Base-by-base conservation (phyloP, 768 basidiomycete species). In the Rhodotorula graminis region DNA sequence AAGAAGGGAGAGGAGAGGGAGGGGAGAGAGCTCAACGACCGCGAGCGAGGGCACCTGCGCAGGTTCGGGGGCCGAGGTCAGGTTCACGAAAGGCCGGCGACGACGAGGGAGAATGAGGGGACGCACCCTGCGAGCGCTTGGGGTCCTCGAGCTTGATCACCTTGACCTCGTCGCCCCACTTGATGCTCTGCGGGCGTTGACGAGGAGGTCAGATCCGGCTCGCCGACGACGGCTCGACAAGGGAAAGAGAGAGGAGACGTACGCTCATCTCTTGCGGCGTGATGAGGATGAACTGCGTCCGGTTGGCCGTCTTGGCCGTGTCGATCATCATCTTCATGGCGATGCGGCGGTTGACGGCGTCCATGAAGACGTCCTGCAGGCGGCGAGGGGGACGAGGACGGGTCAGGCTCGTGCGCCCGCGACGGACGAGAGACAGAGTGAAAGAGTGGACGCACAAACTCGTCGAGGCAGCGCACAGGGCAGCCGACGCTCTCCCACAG, bases 291-390 rank as follows among this genome's bases (percentile, higher is more conserved):
- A 92, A 95, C 81, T 98, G 95, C 78, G 91, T 93, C 82, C 88
- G 87, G 80, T 92, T 88, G 14, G 89, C 90, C 16, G 87, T 85
- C 77, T 90, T 92, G 15, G 94, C 94, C 3, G 90, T 91, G 40
- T 93, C 92, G 74, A 94, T 90, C 87, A 97, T 90, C 90, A 95
- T 93, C 81, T 88, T 91, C 89, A 95, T 96, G 71, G 90, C 90
- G 78, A 95, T 90, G 60, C 89, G 88, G 29, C 96, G 87, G 71
- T 83, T 83, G 59, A 80, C 79, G 18, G 77, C 77, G 71, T 83
- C 83, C 80, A 92, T 92, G 70, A 92, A 88, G 33, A 91, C 91
- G 79, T 94, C 92, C 91, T 74, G 62, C 31, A 52, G 1, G 27
- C 37, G 55, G 15, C 40, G 29, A 58, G 27, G 15, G 33, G 61